Evolutionary conservation across 2,329 filamentous ascomycete species (phyloP), one percentile per base, ranked within the genome.

Genomic region (Sarocladium strictum): DNA sequence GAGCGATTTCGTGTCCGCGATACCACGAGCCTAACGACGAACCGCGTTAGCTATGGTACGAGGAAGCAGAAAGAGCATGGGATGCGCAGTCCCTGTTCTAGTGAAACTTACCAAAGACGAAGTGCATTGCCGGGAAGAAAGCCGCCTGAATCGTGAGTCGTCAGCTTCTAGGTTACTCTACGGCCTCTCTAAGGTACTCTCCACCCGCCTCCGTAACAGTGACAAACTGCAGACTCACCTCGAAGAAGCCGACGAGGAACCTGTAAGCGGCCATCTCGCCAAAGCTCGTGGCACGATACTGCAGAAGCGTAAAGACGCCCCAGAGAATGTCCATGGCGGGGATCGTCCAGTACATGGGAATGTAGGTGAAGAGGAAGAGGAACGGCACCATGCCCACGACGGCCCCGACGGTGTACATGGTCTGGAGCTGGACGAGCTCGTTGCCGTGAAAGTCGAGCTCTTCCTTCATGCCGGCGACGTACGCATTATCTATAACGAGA

Each of bases 221-320:
- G n/a, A n/a, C n/a, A n/a, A n/a, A n/a, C 32, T 33, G 9, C 15
- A 15, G 17, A n/a, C 35, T 38, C 12, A 38, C 35, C 35, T 38
- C 35, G 35, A 82, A 80, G 61, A 74, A 73, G 0, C 77, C 77
- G 3, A 82, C 75, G 1, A 81, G 57, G 54, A 83, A 83, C 2
- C 79, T 70, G 61, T 80, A 80, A 0, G 75, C 75, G 47, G 73
- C 74, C 10, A 81, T 56, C 53, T 83, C 79, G 0, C 72, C 70
- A 57, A 73, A 81, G 2, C 70, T 67, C 2, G 69, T 66, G 0
- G 73, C 74, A 3, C 78, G 74, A 54, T 76, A 81, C 56, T 82
- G 78, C 2, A 82, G 65, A 7, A 84, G 68, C 0, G 80, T 84
- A 56, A 83, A 79, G 14, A 82, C 63, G 0, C 78, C 79, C 80